Conservation (phyloP, 257 asterid species). For the Solanum virginianum region DNA sequence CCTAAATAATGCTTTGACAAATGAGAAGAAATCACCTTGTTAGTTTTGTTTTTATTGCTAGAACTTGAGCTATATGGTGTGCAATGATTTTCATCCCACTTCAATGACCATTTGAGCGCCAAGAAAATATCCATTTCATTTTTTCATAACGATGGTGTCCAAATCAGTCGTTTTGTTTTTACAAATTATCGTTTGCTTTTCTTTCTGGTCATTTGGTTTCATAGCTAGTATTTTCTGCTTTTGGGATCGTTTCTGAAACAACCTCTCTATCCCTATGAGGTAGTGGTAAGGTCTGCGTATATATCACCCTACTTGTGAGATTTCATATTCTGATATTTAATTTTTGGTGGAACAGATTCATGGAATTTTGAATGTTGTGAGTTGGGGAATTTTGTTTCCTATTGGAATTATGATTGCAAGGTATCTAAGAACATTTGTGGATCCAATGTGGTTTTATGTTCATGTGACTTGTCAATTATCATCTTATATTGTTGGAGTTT, state of each 20-base stretch:
- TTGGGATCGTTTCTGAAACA: too few relatives aligned
- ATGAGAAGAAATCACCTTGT: background rate
- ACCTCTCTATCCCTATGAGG: too few relatives aligned
- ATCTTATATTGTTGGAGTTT: conserved; percentile 64
- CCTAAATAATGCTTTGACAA: background rate
- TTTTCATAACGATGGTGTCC: background rate
- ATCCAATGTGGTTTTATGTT: conserved; percentile 79
- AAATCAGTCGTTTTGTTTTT: background rate
- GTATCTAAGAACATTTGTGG: conserved; percentile 51
- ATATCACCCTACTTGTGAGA: background rate
- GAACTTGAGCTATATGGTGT: background rate
- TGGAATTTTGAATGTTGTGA: conserved; percentile 68
- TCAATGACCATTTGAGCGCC: background rate
- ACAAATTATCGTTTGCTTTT: too few relatives aligned
- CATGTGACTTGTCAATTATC: conserved; percentile 64
- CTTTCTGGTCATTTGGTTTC: too few relatives aligned
- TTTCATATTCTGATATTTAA: background rate
- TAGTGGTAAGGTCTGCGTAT: too few relatives aligned
- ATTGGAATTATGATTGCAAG: conserved; percentile 54
- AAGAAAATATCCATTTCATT: background rate
- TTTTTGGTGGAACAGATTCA: conserved; percentile 41
- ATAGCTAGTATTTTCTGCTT: too few relatives aligned
- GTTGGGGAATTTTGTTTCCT: conserved; percentile 91
- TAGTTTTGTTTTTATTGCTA: background rate
- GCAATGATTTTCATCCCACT: background rate